Percentiles rank a stretch among this genome's conserved stretches.
Conservation (phyloP, 208 protist genomes). For the Angomonas ambiguus region DNA sequence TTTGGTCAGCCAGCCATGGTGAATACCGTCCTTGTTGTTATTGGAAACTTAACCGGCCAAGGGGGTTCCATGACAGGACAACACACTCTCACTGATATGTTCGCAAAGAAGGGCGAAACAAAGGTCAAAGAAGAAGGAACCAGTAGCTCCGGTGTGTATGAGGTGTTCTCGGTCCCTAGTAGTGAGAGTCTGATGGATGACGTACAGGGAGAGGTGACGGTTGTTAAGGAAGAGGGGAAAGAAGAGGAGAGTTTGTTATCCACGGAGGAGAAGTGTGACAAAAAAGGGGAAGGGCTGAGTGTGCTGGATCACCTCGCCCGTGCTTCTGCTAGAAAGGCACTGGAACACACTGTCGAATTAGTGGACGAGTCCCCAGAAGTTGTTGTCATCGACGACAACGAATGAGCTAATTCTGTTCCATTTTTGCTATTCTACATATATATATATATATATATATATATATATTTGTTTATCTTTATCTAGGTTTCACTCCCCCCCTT, state of each 20-base stretch:
- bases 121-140: not conserved
- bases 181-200: not conserved
- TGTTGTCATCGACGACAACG: not conserved
- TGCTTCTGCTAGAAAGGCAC: not conserved
- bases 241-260: too few relatives aligned
- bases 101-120: not conserved
- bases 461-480: constrained; percentile 13
- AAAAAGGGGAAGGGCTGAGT: not conserved
- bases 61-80: not conserved
- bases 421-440: not conserved
- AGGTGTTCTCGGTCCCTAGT: not conserved
- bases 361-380: not conserved
- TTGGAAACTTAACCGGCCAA: not conserved
- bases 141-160: too few relatives aligned
- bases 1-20: not conserved
- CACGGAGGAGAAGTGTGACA: not conserved
- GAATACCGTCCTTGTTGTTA: not conserved
- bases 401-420: not conserved
- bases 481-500: not conserved
- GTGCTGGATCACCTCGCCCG: not conserved
- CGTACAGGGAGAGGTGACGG: not conserved
- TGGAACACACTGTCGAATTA: not conserved
- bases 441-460: not conserved
- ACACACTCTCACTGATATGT: constrained; percentile 11
- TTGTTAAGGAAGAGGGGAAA: not conserved